These are phyloP conservation scores for Teratosphaeria zuluensis DNA, from an alignment of 2,329 filamentous ascomycete species.

Conservation along the genomic window DNA sequence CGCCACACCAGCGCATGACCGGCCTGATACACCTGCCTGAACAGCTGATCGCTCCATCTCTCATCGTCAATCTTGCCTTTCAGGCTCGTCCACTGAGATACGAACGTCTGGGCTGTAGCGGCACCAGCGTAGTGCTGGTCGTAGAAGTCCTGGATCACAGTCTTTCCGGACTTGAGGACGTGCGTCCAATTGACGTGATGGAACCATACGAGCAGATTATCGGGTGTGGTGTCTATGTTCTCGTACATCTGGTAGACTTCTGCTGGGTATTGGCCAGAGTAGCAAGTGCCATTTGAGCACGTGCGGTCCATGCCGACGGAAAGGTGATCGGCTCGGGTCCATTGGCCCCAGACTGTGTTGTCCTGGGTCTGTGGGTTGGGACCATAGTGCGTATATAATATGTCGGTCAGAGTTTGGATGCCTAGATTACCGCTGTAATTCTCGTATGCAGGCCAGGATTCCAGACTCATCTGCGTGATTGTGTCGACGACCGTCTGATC, in stretches of 20 bases:
- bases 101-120: conserved; percentile 51
- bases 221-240: conserved; percentile 52
- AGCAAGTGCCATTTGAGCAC: conserved; percentile 56
- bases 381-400: conserved; percentile 57
- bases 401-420: conserved; percentile 59
- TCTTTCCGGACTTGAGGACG: conserved; percentile 51
- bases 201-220: conserved; percentile 63
- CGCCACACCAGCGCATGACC: conserved; percentile 63
- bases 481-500: conserved; percentile 47
- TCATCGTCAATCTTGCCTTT: conserved; percentile 49
- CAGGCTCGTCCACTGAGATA: conserved; percentile 44
- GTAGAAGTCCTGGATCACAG: conserved; percentile 59
- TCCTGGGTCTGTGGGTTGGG: conserved; percentile 59
- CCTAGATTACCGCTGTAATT: conserved; percentile 62
- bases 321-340: conserved; percentile 54
- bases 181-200: conserved; percentile 63
- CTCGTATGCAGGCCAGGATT: conserved; percentile 62
- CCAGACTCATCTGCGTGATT: conserved; percentile 55
- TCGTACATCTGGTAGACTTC: conserved; percentile 52
- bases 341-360: conserved; percentile 60
- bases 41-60: conserved; percentile 49
- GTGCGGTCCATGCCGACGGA: conserved; percentile 64
- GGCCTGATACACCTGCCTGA: conserved; percentile 54
- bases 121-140: conserved; percentile 53
- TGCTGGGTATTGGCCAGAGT: conserved; percentile 55